A percentile compares a stretch with the other conserved stretches of the same genome.
Conservation (phyloP, 345 rosid genomes). For the Litchi chinensis region DNA sequence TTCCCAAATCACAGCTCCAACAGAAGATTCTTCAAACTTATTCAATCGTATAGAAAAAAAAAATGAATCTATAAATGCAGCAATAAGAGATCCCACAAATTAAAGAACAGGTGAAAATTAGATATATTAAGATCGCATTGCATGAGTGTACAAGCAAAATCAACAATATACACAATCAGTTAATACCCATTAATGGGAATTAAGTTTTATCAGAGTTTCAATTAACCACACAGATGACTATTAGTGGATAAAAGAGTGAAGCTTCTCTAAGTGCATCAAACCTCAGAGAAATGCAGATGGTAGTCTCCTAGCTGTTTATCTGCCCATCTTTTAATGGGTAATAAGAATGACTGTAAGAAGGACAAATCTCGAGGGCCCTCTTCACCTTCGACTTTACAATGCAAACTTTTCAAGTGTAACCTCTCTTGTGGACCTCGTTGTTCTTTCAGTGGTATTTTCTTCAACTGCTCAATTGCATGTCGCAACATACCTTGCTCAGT, state of each 20-base stretch:
- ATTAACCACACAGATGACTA: neutral
- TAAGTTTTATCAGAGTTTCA: neutral
- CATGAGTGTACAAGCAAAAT: neutral
- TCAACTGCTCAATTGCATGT: conserved; percentile 87
- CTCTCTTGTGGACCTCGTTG: conserved; percentile 98
- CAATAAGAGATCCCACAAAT: neutral
- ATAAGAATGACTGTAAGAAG: conserved; percentile 83
- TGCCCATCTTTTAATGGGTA: conserved; percentile 89
- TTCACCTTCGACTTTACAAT: conserved; percentile 63
- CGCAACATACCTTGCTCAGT: conserved; percentile 78
- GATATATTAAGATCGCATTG: neutral
- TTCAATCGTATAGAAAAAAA: neutral
- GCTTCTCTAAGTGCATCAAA: conserved; percentile 31
- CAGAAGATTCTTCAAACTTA: neutral
- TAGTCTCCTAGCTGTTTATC: conserved; percentile 88
- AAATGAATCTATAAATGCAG: neutral
- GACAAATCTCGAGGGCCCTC: conserved; percentile 50
- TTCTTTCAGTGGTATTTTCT: conserved; percentile 83
- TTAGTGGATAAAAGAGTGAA: neutral
- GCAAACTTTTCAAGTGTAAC: conserved; percentile 81
- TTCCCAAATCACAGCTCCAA: neutral
- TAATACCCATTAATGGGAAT: neutral
- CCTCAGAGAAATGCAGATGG: conserved; percentile 91
- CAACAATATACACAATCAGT: neutral
- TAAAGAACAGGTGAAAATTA: neutral